Evolutionary conservation across 352 stramenopile genomes (phyloP).

Genomic region (Phytophthora uliginosa): DNA sequence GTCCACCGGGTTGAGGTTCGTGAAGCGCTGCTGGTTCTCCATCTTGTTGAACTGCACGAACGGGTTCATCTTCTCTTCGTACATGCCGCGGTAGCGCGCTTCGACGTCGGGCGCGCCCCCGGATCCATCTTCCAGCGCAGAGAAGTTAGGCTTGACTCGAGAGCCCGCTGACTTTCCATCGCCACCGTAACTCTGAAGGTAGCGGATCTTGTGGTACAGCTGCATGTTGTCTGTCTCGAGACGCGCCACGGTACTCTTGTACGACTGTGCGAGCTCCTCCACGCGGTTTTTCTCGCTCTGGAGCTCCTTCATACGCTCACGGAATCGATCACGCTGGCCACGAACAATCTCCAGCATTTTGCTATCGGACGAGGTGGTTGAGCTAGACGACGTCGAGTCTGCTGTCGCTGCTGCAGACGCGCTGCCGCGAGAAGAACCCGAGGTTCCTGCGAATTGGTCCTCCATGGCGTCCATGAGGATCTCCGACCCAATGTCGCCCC

Average conservation of each 20-base stretch:
- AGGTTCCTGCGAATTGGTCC: conserved; percentile 51
- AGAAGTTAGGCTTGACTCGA: conserved; percentile 33
- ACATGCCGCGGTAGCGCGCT: conserved; percentile 87
- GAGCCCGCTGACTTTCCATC: conserved; percentile 28
- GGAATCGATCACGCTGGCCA: conserved; percentile 83
- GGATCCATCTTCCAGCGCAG: conserved; percentile 51
- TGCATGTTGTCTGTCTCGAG: conserved; percentile 94
- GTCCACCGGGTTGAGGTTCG: conserved; percentile 92
- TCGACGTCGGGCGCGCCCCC: conserved; percentile 59
- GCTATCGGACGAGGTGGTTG: conserved; percentile 51
- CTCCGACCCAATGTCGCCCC: conserved; percentile 64
- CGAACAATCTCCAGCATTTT: conserved; percentile 91
- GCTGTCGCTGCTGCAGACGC: conserved; percentile 7
- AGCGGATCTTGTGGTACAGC: conserved; percentile 93
- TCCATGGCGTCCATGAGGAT: conserved; percentile 83
- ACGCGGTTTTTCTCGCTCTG: conserved; percentile 78
- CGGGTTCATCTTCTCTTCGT: conserved; percentile 94
- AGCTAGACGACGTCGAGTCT: conserved; percentile 14
- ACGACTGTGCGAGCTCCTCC: conserved; percentile 72
- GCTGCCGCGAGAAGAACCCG: conserved; percentile 24
- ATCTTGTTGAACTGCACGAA: conserved; percentile 94
- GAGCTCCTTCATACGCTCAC: conserved; percentile 86
- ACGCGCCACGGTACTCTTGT: conserved; percentile 70
- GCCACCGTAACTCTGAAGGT: conserved; percentile 82
- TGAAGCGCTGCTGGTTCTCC: conserved; percentile 90